Percentiles rank a stretch among this genome's conserved stretches.
Conservation (phyloP, 495 filamentous ascomycete species). For the Paragyromitra xinjiangensis region DNA sequence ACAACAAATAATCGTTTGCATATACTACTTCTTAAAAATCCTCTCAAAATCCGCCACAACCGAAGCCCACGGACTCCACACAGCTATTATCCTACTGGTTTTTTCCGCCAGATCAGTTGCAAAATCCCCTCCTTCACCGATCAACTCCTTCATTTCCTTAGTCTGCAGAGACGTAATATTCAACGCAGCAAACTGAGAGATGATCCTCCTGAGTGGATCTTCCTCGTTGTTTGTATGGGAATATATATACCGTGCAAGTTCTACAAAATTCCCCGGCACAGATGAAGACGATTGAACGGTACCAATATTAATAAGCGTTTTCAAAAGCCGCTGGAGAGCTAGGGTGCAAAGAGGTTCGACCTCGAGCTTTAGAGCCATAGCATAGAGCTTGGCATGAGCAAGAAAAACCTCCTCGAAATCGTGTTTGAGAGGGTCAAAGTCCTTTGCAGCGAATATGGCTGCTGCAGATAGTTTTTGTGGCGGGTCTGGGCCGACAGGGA, state of each 20-base stretch:
- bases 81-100: neutral
- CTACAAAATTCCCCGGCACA: slow-evolving; percentile 5
- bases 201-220: slow-evolving; percentile 11
- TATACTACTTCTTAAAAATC: too few species aligned
- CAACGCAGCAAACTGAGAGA: slow-evolving; percentile 29
- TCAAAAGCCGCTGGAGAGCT: slow-evolving; percentile 5
- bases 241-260: slow-evolving; percentile 19
- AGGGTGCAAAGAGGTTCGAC: slow-evolving; percentile 3
- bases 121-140: slow-evolving; percentile 2
- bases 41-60: too few species aligned
- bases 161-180: neutral
- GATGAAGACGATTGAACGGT: neutral
- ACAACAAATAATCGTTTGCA: too few species aligned
- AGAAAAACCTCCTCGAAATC: slow-evolving; percentile 27
- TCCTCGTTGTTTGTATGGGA: neutral
- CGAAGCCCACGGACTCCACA: too few species aligned
- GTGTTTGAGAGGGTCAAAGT: neutral
- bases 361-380: neutral
- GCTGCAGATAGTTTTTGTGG: neutral
- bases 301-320: slow-evolving; percentile 10
- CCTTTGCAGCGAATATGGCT: neutral
- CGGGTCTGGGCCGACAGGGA: neutral
- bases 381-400: slow-evolving; percentile 10
- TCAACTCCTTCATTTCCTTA: neutral
- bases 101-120: slow-evolving; percentile 6